Evolutionary conservation across 1,284 basidiomycete genomes (phyloP).

Genomic region (Moniliella sp.): DNA sequence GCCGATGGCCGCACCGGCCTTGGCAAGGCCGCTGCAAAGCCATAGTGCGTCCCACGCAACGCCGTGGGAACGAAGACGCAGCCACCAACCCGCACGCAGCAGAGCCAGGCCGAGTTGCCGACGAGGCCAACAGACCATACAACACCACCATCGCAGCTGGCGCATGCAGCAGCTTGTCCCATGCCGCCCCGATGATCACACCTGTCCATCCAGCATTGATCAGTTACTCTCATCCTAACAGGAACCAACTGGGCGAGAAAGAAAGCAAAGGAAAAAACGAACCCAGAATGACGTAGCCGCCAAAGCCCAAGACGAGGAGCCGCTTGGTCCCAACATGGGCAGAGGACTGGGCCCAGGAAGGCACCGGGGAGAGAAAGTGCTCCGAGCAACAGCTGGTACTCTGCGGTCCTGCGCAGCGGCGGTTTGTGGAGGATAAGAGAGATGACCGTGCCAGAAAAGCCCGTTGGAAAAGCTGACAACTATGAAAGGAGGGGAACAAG

Average conservation of each 20-base stretch:
- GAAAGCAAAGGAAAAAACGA: too few relatives aligned
- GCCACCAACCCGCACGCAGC: too few relatives aligned
- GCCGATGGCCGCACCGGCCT: conserved; percentile 53
- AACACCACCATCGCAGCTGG: conserved; percentile 45
- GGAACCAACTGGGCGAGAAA: too few relatives aligned
- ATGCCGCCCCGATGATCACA: conserved; percentile 45
- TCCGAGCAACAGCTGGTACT: conserved; percentile 52
- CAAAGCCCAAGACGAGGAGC: conserved; percentile 50
- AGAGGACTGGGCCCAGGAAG: conserved; percentile 41
- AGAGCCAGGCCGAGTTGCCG: too few relatives aligned
- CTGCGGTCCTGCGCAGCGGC: conserved; percentile 38
- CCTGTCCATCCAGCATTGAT: too few relatives aligned
- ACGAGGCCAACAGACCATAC: conserved; percentile 24
- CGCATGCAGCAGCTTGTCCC: conserved; percentile 44
- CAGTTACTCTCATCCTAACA: too few relatives aligned
- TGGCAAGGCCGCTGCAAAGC: conserved; percentile 48
- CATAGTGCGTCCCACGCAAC: too few relatives aligned
- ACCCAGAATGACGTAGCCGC: conserved; percentile 53
- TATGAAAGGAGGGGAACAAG: too few relatives aligned
- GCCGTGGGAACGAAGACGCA: too few relatives aligned
- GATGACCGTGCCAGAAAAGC: conserved; percentile 16
- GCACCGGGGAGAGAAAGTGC: conserved; percentile 49
- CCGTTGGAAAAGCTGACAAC: too few relatives aligned
- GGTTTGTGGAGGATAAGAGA: conserved; percentile 41
- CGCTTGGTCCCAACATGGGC: conserved; percentile 9